Conservation (phyloP, 306 rosid genomes). For the Cercis canadensis region DNA sequence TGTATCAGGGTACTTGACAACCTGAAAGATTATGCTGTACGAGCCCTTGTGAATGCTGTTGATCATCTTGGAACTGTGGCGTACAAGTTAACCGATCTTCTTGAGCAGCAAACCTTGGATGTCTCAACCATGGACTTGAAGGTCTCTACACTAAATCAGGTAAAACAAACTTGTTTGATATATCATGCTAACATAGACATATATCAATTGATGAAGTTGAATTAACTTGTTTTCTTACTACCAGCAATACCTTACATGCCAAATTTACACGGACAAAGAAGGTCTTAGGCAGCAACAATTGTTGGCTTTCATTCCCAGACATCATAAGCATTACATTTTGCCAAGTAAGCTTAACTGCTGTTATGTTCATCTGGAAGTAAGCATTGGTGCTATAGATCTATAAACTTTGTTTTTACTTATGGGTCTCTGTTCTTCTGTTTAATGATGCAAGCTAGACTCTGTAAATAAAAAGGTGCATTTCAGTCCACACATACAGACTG, state of each 20-base stretch:
- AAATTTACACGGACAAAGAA: constrained; percentile 78
- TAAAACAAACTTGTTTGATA: constrained; percentile 33
- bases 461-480: constrained; percentile 86
- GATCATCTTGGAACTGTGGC: constrained; percentile 99
- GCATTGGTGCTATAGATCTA: constrained; percentile 19
- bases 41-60: constrained; percentile 95
- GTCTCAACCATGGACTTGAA: constrained; percentile 81
- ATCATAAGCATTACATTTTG: constrained; percentile 95
- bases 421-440: constrained; percentile 33
- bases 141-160: constrained; percentile 84
- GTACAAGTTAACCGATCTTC: constrained; percentile 88
- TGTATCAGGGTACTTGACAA: constrained; percentile 91
- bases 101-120: constrained; percentile 85
- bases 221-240: constrained; percentile 38
- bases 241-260: constrained; percentile 85
- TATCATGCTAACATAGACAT: constrained; percentile 12
- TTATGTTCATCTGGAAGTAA: constrained; percentile 41
- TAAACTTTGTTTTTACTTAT: constrained; percentile 32
- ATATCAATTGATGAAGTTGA: constrained; percentile 35
- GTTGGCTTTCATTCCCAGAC: constrained; percentile 89
- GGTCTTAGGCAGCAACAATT: constrained; percentile 92
- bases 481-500: constrained; percentile 58
- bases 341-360: constrained; percentile 69
- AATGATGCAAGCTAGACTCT: constrained; percentile 77
- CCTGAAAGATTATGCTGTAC: constrained; percentile 91